A percentile compares a stretch with the other conserved stretches of the same genome.
phyloP scores from a whole-genome alignment of 805 yeast genomes.

The Myxozyma vanderwaltii region DNA sequence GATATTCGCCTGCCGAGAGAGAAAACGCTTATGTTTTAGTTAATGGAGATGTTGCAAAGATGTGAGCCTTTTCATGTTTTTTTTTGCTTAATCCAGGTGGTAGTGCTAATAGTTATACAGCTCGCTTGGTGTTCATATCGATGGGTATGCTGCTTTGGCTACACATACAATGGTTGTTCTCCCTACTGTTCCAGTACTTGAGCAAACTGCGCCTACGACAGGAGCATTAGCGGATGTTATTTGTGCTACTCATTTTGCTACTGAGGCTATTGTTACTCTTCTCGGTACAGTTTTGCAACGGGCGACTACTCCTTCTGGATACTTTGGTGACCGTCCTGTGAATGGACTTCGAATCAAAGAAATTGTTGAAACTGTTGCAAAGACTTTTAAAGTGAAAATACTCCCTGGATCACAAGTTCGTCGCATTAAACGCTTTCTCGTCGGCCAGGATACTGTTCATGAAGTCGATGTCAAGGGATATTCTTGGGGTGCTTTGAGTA shows the following conservation, averaged over 20 bases:
- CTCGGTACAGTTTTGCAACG: conserved; percentile 43
- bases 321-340: conserved; percentile 43
- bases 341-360: conserved; percentile 71
- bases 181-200: conserved; percentile 57
- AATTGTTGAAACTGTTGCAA: conserved; percentile 86
- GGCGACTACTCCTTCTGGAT: conserved; percentile 15
- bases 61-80: conserved; percentile 39
- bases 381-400: conserved; percentile 75
- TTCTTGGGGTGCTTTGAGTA: conserved; percentile 41
- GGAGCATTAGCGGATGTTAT: conserved; percentile 88
- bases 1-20: conserved; percentile 77
- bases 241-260: conserved; percentile 86
- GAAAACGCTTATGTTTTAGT: conserved; percentile 36
- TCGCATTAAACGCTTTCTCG: conserved; percentile 86
- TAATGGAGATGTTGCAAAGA: conserved; percentile 84
- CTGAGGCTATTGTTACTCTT: conserved; percentile 78
- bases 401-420: conserved; percentile 93
- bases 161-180: conserved; percentile 81
- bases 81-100: neutral
- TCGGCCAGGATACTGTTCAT: conserved; percentile 91
- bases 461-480: conserved; percentile 94
- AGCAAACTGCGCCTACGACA: conserved; percentile 61
- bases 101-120: conserved; percentile 4
- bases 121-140: conserved; percentile 86
- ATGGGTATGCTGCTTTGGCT: conserved; percentile 86